Percentiles rank a stretch among this genome's conserved stretches.
These are phyloP conservation scores for Leishmania tropica DNA, from an alignment of 208 protist species.

Conservation along the genomic window DNA sequence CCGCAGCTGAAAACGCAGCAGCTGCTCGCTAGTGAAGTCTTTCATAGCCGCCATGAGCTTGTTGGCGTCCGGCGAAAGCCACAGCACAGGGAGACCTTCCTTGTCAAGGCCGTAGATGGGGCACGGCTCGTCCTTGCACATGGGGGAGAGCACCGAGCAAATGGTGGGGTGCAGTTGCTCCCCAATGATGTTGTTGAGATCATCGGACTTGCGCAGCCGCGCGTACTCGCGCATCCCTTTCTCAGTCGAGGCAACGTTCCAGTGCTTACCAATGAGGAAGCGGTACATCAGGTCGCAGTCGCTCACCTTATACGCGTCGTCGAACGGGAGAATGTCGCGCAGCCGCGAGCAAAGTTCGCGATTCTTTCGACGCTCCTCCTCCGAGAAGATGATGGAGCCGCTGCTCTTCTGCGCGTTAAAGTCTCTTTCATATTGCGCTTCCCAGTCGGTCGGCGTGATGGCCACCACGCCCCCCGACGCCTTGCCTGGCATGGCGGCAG, in stretches of 20 bases:
- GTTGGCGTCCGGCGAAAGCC: constrained; percentile 59
- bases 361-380: constrained; percentile 69
- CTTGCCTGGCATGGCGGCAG: not conserved
- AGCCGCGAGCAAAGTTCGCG: constrained; percentile 41
- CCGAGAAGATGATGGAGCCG: constrained; percentile 45
- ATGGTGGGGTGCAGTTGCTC: constrained; percentile 46
- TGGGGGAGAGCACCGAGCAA: constrained; percentile 33
- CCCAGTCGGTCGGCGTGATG: constrained; percentile 15
- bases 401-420: constrained; percentile 38
- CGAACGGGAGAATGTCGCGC: constrained; percentile 57
- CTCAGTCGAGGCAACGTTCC: constrained; percentile 47
- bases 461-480: not conserved
- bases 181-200: constrained; percentile 57
- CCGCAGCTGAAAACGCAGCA: constrained; percentile 63
- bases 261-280: constrained; percentile 76
- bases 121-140: constrained; percentile 19
- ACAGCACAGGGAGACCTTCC: constrained; percentile 70
- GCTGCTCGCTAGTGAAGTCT: constrained; percentile 28
- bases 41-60: constrained; percentile 55
- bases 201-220: constrained; percentile 38
- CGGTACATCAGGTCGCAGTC: constrained; percentile 88
- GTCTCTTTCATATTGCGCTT: constrained; percentile 50
- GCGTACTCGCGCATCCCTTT: constrained; percentile 55
- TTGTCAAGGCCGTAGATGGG: constrained; percentile 64
- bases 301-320: constrained; percentile 65